Conservation (phyloP, 1,284 basidiomycete genomes). For the Ganoderma sp. region DNA sequence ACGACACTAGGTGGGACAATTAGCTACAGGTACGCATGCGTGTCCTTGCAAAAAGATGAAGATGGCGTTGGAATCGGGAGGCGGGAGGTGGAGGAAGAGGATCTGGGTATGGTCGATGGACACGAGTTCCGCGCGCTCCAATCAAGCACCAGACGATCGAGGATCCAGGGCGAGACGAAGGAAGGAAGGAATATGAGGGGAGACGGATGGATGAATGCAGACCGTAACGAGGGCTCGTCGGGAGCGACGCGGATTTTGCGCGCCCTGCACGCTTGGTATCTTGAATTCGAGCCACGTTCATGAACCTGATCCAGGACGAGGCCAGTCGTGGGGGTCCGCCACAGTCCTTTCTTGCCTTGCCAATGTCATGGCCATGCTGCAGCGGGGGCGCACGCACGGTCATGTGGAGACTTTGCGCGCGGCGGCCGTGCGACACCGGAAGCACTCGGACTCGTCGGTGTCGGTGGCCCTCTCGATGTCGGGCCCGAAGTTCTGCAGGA, state of each 20-base stretch:
- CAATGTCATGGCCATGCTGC: not conserved
- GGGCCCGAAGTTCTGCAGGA: conserved; percentile 45
- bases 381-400: conserved; percentile 13
- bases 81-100: not conserved
- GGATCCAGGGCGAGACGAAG: not conserved
- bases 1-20: conserved; percentile 19
- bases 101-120: not conserved
- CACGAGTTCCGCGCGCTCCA: conserved; percentile 2
- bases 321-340: conserved; percentile 6
- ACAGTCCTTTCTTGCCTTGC: not conserved
- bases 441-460: conserved; percentile 48
- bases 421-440: conserved; percentile 46
- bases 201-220: not conserved
- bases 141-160: not conserved
- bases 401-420: conserved; percentile 40
- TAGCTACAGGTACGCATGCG: conserved; percentile 28
- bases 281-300: not conserved
- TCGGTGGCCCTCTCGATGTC: conserved; percentile 48
- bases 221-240: conserved; percentile 1
- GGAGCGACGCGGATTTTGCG: conserved; percentile 11
- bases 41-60: conserved; percentile 19
- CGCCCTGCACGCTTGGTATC: conserved; percentile 20
- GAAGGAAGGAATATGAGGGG: not conserved
- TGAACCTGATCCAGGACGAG: not conserved
- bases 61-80: not conserved